phyloP scores from a whole-genome alignment of 768 basidiomycete genomes.

The Calocera viscosa region DNA sequence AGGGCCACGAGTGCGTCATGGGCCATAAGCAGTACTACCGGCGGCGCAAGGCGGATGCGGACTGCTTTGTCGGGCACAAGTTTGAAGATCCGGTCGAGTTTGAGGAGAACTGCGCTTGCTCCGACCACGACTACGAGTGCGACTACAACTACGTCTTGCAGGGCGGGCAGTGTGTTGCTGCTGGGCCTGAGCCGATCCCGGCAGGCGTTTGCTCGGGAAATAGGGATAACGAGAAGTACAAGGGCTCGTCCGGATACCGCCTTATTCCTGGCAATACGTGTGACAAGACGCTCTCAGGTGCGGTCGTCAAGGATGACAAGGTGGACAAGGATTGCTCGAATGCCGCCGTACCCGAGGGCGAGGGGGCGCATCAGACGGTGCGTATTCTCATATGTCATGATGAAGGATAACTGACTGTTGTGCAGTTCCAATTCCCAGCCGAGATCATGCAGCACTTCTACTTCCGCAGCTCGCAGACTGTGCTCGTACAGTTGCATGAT shows the following conservation, averaged over 20 bases:
- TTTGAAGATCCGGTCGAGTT: slow-evolving; percentile 74
- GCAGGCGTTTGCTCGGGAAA: slow-evolving; percentile 49
- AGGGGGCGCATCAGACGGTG: slow-evolving; percentile 63
- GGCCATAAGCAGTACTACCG: slow-evolving; percentile 97
- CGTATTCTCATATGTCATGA: slow-evolving; percentile 21
- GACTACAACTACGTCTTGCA: slow-evolving; percentile 82
- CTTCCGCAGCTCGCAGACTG: slow-evolving; percentile 74
- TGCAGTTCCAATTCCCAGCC: slow-evolving; percentile 54
- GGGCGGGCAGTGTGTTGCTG: slow-evolving; percentile 62
- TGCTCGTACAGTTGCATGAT: slow-evolving; percentile 70
- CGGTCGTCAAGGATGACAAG: slow-evolving; percentile 53
- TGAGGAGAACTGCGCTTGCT: slow-evolving; percentile 73
- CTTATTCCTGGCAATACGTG: slow-evolving; percentile 91
- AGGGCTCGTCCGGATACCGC: slow-evolving; percentile 84
- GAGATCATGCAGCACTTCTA: slow-evolving; percentile 66
- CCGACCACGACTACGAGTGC: slow-evolving; percentile 86
- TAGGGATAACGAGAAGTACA: slow-evolving; percentile 47
- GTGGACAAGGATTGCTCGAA: slow-evolving; percentile 65
- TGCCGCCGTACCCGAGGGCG: slow-evolving; percentile 70
- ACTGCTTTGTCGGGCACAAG: slow-evolving; percentile 86
- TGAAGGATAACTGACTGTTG: background rate
- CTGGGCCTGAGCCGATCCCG: slow-evolving; percentile 79
- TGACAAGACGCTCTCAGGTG: slow-evolving; percentile 32
- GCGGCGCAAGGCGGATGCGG: slow-evolving; percentile 64
- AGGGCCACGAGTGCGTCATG: slow-evolving; percentile 71